These are phyloP conservation scores for Hippophae tibetana DNA, from an alignment of 306 rosid species.

Conservation along the genomic window DNA sequence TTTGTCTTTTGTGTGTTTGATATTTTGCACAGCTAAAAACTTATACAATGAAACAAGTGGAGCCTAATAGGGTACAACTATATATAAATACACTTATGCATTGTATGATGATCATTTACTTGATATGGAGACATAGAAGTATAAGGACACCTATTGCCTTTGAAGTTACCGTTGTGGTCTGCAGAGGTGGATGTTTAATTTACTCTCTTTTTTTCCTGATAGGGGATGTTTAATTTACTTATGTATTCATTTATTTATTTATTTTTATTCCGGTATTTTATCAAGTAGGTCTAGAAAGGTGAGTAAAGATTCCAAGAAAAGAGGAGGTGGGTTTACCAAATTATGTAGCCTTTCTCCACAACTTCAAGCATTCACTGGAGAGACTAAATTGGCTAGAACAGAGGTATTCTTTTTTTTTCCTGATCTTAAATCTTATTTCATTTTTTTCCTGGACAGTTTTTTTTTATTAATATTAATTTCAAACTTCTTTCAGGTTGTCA, in stretches of 20 bases:
- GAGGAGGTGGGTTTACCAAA: slow-evolving; percentile 27
- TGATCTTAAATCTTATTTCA: not conserved
- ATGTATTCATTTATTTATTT: not conserved
- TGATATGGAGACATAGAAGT: too few relatives aligned
- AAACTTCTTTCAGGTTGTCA: slow-evolving; percentile 26
- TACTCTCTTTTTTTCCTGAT: too few relatives aligned
- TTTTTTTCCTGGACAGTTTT: not conserved
- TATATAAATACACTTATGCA: too few relatives aligned
- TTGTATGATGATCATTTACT: too few relatives aligned
- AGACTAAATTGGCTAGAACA: slow-evolving; percentile 31
- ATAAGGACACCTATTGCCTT: too few relatives aligned
- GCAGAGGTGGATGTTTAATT: too few relatives aligned
- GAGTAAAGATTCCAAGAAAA: slow-evolving; percentile 21
- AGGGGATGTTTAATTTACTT: not conserved
- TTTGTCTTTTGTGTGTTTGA: too few relatives aligned
- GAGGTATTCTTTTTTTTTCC: slow-evolving; percentile 13
- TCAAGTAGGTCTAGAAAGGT: slow-evolving; percentile 17
- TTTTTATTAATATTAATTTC: not conserved
- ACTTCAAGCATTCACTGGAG: slow-evolving; percentile 30
- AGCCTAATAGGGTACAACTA: too few relatives aligned
- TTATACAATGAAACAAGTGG: too few relatives aligned
- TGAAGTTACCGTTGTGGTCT: too few relatives aligned
- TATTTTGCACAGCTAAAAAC: too few relatives aligned
- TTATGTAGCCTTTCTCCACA: slow-evolving; percentile 33
- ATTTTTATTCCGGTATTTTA: slow-evolving; percentile 2